Evolutionary conservation across 2,329 filamentous ascomycete genomes (phyloP).

Genomic region (Phyllosticta paracitricarpa): DNA sequence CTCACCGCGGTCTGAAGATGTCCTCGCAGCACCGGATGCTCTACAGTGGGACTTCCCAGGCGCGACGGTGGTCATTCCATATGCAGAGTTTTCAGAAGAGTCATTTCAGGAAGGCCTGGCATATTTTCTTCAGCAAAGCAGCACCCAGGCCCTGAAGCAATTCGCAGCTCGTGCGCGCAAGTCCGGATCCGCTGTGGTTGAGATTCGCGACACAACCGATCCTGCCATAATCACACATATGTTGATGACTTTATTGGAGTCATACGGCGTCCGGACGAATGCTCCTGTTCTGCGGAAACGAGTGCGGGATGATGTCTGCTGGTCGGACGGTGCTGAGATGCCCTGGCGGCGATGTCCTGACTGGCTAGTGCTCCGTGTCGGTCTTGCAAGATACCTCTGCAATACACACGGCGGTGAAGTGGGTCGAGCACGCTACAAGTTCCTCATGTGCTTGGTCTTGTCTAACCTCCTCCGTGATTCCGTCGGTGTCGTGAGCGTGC

Average conservation of each 20-base stretch:
- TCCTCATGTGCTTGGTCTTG: conserved; percentile 43
- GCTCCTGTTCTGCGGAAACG: conserved; percentile 43
- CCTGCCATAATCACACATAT: conserved; percentile 51
- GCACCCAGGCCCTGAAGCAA: conserved; percentile 40
- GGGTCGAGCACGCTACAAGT: conserved; percentile 47
- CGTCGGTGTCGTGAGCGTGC: conserved; percentile 19
- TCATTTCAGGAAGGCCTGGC: conserved; percentile 41
- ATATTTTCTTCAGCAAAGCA: conserved; percentile 47
- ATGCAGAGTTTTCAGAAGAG: conserved; percentile 25
- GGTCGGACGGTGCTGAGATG: conserved; percentile 31
- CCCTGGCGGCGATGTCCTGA: conserved; percentile 55
- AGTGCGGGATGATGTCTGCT: conserved; percentile 53
- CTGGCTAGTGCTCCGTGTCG: conserved; percentile 54
- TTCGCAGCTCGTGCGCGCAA: conserved; percentile 47
- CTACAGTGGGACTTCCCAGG: conserved; percentile 53
- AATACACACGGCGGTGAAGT: conserved; percentile 28
- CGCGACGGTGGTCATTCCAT: conserved; percentile 38
- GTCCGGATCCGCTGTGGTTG: conserved; percentile 37
- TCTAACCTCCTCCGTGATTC: conserved; percentile 37
- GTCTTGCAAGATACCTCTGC: conserved; percentile 43
- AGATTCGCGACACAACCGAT: conserved; percentile 48
- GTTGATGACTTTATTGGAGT: conserved; percentile 51
- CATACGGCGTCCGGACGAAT: conserved; percentile 34
- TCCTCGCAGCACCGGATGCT: conserved; percentile 42
- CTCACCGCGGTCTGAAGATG: conserved; percentile 42